A percentile compares a stretch with the other conserved stretches of the same genome.
These are phyloP conservation scores for Pseudomonodictys pantanalensis DNA, from an alignment of 495 filamentous ascomycete species.

Conservation along the genomic window DNA sequence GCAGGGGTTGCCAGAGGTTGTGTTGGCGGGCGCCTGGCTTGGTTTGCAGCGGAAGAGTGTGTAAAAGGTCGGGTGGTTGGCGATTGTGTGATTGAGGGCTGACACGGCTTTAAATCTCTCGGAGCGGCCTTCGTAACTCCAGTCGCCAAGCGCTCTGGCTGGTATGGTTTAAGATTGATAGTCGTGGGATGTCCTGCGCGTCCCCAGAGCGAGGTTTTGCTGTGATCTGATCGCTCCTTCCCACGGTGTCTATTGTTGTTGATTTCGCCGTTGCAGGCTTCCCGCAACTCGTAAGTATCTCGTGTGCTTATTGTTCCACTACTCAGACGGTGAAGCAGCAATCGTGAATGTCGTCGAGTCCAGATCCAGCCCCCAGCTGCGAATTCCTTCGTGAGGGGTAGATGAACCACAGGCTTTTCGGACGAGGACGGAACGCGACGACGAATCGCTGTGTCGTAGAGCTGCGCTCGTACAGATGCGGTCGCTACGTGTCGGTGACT, in stretches of 20 bases:
- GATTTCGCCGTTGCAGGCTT: background rate
- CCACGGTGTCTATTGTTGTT: background rate
- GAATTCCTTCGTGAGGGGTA: background rate
- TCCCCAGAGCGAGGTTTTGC: no score
- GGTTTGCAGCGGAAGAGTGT: background rate
- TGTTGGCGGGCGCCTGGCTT: background rate
- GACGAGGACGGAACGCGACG: no score
- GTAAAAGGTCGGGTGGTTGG: slow-evolving; percentile 19
- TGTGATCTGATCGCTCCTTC: slow-evolving; percentile 10
- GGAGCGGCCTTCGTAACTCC: slow-evolving; percentile 27
- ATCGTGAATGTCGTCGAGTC: background rate
- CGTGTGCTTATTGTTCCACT: background rate
- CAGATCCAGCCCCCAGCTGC: background rate
- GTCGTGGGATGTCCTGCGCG: background rate
- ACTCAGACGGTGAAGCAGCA: background rate
- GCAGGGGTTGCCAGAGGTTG: slow-evolving; percentile 2
- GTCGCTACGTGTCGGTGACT: no score
- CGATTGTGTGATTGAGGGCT: slow-evolving; percentile 2
- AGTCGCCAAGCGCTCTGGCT: slow-evolving; percentile 9
- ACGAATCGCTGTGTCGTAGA: no score
- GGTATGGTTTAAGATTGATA: slow-evolving; percentile 1
- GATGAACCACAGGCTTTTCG: no score
- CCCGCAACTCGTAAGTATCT: slow-evolving; percentile 8
- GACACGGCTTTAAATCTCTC: background rate
- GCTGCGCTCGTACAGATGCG: background rate